phyloP scores from a whole-genome alignment of 106 monocot species.

The Alisma plantagoaquatica region DNA sequence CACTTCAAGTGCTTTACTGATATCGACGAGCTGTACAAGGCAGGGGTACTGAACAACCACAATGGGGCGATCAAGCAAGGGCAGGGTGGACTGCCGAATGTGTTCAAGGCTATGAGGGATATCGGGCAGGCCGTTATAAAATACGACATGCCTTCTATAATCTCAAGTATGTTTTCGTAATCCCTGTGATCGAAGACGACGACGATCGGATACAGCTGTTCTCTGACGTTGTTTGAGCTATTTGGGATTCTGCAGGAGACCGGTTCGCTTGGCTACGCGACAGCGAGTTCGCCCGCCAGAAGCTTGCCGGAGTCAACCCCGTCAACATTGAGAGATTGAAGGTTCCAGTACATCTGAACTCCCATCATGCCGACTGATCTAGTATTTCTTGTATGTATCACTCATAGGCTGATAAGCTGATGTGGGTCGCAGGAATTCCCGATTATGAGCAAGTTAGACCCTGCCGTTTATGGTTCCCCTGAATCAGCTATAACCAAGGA shows the following conservation, averaged over 20 bases:
- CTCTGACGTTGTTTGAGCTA: too few species aligned
- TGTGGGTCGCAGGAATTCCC: conserved; percentile 40
- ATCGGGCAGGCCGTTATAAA: conserved; percentile 35
- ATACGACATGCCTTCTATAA: conserved; percentile 48
- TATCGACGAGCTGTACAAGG: conserved; percentile 56
- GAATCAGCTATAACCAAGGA: conserved; percentile 69
- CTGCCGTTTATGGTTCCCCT: conserved; percentile 43
- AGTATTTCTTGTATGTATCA: not conserved
- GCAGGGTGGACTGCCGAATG: conserved; percentile 6
- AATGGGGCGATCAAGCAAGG: conserved; percentile 12
- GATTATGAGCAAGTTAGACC: conserved; percentile 52
- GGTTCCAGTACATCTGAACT: conserved; percentile 15
- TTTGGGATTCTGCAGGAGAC: conserved; percentile 28
- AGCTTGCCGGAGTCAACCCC: conserved; percentile 69
- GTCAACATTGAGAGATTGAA: conserved; percentile 49
- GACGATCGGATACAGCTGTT: not conserved
- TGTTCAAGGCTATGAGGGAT: conserved; percentile 13
- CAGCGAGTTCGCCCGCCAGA: conserved; percentile 64
- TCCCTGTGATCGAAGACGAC: not conserved
- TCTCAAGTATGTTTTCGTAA: conserved; percentile 26
- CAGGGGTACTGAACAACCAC: conserved; percentile 17
- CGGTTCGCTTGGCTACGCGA: conserved; percentile 70
- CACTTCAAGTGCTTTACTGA: conserved; percentile 53
- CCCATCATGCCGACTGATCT: not conserved
- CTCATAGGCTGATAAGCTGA: not conserved